Base-by-base conservation (phyloP, 805 yeast species). In the Wickerhamomyces bisporus region DNA sequence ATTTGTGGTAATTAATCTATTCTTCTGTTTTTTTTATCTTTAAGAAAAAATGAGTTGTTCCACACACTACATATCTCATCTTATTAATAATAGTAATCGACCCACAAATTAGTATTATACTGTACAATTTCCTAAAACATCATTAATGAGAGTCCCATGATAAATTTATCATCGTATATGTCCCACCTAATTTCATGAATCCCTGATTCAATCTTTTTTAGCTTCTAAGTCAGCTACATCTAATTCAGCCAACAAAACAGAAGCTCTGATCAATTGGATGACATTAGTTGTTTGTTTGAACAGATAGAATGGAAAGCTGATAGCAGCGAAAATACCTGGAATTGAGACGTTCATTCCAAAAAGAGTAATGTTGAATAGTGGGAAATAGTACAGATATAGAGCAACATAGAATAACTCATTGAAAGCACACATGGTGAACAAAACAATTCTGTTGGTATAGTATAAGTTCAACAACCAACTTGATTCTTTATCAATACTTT, bases 361-460 rank as follows among this genome's bases (percentile, higher is more conserved):
- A 40, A 50, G 34, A 4, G 53, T 53, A 50, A 46, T 64, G 58
- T 38, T 42, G 26, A 36, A 41, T 20, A 57, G 26, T 18, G 57
- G 59, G 59, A 86, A 88, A 45, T 81, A 75, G 57, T 75, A 77
- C 58, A 91, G 70, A 60, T 93, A 93, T 34, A 89, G 60, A 2
- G 95, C 96, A 57, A 89, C 84, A 58, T 86, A 94, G 61, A 93
- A 94, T 36, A 87, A 62, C 66, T 93, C 99, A 64, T 93, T 93
- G 45, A 89, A 84, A 19, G 93, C 86, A 63, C 99, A 93, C 45
- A 93, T 89, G 17, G 79, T 62, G 64, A 93, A 93, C 45, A 93
- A 70, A 15, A 93, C 95, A 14, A 60, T 75, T 54, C 87, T 77
- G 68, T 86, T 84, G 42, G 87, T 85, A 66, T 93, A 93, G 70